Evolutionary conservation across 1,284 basidiomycete species (phyloP).

Genomic region (Tranzscheliella williamsii): DNA sequence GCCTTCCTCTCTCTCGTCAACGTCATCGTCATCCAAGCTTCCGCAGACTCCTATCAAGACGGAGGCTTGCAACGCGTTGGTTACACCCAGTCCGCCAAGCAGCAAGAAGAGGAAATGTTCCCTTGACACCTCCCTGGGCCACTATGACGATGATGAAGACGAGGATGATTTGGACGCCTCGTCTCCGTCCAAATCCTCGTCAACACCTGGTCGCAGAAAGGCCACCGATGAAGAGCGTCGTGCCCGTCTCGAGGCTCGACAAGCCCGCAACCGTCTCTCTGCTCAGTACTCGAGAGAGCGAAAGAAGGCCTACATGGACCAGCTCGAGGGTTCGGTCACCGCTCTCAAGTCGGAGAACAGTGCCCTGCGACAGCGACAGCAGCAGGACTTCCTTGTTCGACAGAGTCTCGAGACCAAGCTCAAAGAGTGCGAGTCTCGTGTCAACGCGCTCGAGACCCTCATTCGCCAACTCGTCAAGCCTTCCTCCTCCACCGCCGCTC

Average conservation of each 20-base stretch:
- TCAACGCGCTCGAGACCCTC: constrained; percentile 41
- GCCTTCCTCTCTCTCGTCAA: constrained; percentile 5
- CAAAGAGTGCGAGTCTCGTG: constrained; percentile 28
- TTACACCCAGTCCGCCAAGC: not conserved
- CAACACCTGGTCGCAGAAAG: constrained; percentile 16
- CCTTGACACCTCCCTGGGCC: not conserved
- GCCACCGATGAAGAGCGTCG: constrained; percentile 52
- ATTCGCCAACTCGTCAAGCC: constrained; percentile 28
- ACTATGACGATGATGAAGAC: constrained; percentile 3
- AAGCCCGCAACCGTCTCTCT: constrained; percentile 57
- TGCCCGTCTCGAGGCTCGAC: constrained; percentile 54
- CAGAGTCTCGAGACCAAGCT: constrained; percentile 33
- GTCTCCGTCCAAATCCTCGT: constrained; percentile 20
- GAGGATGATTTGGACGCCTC: constrained; percentile 10
- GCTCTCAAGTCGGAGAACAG: constrained; percentile 40
- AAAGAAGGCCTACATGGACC: constrained; percentile 54
- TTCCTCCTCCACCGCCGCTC: constrained; percentile 20
- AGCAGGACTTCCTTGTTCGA: constrained; percentile 14
- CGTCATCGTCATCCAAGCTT: constrained; percentile 20
- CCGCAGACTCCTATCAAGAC: constrained; percentile 20
- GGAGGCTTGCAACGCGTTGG: constrained; percentile 1
- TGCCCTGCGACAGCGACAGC: constrained; percentile 11
- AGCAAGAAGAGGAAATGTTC: constrained; percentile 19
- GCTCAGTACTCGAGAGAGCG: constrained; percentile 57
- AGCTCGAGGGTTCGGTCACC: constrained; percentile 44